phyloP scores from a whole-genome alignment of 208 protist species.

The Tetramitus jugosus region DNA sequence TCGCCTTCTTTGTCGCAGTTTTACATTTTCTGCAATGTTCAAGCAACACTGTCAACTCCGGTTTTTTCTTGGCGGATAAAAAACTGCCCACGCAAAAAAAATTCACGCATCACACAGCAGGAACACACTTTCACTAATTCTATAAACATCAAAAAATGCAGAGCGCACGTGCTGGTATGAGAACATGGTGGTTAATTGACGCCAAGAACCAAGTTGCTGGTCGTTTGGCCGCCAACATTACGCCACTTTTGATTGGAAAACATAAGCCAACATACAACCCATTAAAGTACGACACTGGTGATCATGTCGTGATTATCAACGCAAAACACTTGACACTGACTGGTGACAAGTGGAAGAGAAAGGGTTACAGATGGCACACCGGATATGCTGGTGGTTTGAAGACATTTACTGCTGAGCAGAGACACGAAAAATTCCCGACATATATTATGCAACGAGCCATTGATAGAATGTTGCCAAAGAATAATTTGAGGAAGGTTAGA shows the following conservation, averaged over 20 bases:
- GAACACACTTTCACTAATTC: too few relatives aligned
- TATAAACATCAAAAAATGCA: too few relatives aligned
- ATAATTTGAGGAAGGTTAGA: not conserved
- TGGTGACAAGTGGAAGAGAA: slow-evolving; percentile 24
- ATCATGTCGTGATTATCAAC: slow-evolving; percentile 29
- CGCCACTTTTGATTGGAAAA: slow-evolving; percentile 29
- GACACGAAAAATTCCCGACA: slow-evolving; percentile 16
- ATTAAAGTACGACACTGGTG: not conserved
- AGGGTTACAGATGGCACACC: slow-evolving; percentile 24
- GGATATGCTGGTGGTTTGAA: slow-evolving; percentile 32
- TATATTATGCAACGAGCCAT: slow-evolving; percentile 26
- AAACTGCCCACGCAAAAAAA: too few relatives aligned
- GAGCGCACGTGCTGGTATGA: too few relatives aligned
- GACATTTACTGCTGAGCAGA: slow-evolving; percentile 15
- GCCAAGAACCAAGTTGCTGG: slow-evolving; percentile 16
- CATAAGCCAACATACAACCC: slow-evolving; percentile 27
- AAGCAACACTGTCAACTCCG: too few relatives aligned
- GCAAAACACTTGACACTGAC: slow-evolving; percentile 15
- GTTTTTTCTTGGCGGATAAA: too few relatives aligned
- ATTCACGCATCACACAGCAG: too few relatives aligned
- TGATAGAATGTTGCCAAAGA: slow-evolving; percentile 27
- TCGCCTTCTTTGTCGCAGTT: too few relatives aligned
- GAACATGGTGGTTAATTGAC: slow-evolving; percentile 24
- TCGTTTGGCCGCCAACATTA: slow-evolving; percentile 22
- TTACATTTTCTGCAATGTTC: too few relatives aligned